Conservation (phyloP, 345 rosid genomes). For the Diplotaxis tenuifolia region DNA sequence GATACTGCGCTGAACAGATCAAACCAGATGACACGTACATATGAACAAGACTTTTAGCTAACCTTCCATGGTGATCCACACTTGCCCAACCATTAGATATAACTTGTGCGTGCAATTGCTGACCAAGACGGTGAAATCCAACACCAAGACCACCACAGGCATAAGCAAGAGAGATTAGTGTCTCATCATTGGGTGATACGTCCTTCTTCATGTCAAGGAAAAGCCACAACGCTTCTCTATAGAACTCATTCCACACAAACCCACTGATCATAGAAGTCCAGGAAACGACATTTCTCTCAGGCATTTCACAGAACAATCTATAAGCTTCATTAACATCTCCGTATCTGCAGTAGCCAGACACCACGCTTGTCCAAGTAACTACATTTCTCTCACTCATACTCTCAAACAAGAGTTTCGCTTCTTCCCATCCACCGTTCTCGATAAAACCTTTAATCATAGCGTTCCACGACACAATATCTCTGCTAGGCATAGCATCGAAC, state of each 20-base stretch:
- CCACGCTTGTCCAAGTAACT: conserved; percentile 72
- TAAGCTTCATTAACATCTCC: conserved; percentile 48
- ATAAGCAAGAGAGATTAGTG: conserved; percentile 68
- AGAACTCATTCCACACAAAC: neutral
- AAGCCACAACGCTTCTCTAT: neutral
- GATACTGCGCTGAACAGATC: conserved; percentile 49
- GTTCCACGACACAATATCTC: conserved; percentile 57
- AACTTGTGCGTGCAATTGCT: conserved; percentile 63
- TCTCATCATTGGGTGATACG: conserved; percentile 57
- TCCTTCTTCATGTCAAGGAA: conserved; percentile 44
- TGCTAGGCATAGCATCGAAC: conserved; percentile 44
- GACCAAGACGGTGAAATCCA: conserved; percentile 46
- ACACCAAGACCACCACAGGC: conserved; percentile 67
- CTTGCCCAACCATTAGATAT: conserved; percentile 42
- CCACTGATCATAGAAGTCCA: conserved; percentile 76
- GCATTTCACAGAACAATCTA: conserved; percentile 51
- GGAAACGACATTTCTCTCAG: conserved; percentile 57
- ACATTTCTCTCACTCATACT: conserved; percentile 43
- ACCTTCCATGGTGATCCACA: conserved; percentile 60
- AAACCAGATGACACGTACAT: conserved; percentile 61
- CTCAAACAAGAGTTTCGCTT: conserved; percentile 44
- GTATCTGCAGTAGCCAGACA: conserved; percentile 48
- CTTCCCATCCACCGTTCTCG: conserved; percentile 46
- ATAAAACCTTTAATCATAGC: conserved; percentile 55
- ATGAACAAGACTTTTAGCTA: conserved; percentile 62